Evolutionary conservation across 1,139 yeast species (phyloP).

Genomic region (Lodderomyces margitis): DNA sequence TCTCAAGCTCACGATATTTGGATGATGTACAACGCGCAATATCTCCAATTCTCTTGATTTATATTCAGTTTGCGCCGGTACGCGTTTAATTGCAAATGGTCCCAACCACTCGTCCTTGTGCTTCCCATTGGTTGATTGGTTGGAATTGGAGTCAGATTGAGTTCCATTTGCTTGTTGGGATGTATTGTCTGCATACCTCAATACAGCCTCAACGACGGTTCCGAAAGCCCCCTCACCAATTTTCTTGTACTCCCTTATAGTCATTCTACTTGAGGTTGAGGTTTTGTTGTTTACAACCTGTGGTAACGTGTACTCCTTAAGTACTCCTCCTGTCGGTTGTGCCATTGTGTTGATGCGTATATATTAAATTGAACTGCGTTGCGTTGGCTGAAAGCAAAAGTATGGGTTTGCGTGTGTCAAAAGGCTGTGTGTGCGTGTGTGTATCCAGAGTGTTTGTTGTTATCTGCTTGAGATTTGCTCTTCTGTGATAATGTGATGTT

Average conservation of each 20-base stretch:
- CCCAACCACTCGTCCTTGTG: slow-evolving; percentile 54
- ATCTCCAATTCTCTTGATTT: slow-evolving; percentile 78
- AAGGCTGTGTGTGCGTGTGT: not conserved
- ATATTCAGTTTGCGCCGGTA: slow-evolving; percentile 83
- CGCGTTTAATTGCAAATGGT: slow-evolving; percentile 79
- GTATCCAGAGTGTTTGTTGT: not conserved
- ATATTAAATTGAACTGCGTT: not conserved
- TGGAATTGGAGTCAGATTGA: too few relatives aligned
- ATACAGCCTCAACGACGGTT: slow-evolving; percentile 73
- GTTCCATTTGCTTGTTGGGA: slow-evolving; percentile 8
- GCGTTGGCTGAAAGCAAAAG: not conserved
- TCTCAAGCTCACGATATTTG: slow-evolving; percentile 68
- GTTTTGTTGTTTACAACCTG: slow-evolving; percentile 65
- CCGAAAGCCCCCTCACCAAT: slow-evolving; percentile 88
- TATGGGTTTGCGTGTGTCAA: not conserved
- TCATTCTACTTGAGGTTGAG: slow-evolving; percentile 56
- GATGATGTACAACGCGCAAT: slow-evolving; percentile 70
- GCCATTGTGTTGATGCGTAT: slow-evolving; percentile 10
- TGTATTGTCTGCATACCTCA: slow-evolving; percentile 28
- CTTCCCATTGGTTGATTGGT: slow-evolving; percentile 10
- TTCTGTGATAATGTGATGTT: too few relatives aligned
- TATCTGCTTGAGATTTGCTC: too few relatives aligned
- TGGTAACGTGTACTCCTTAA: slow-evolving; percentile 16
- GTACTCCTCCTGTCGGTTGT: slow-evolving; percentile 10
- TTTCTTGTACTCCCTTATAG: slow-evolving; percentile 65